phyloP scores from a whole-genome alignment of 2,329 filamentous ascomycete genomes.

The Blastomyces parvus region DNA sequence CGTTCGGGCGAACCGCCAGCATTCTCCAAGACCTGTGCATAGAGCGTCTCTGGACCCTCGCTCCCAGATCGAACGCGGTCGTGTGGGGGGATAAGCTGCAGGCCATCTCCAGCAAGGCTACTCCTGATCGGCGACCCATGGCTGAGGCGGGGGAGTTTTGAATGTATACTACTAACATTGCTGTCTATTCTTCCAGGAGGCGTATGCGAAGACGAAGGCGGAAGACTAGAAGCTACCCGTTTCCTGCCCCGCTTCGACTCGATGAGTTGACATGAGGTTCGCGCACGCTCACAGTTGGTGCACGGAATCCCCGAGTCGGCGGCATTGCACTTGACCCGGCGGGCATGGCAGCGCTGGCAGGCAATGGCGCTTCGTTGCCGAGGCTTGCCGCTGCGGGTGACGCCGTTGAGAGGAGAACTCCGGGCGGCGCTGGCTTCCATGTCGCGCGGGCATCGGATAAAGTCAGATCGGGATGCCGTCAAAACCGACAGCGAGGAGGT shows the following conservation, averaged over 20 bases:
- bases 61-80: neutral
- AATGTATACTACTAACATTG: neutral
- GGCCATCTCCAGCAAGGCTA: neutral
- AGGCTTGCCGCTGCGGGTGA: conserved; percentile 7
- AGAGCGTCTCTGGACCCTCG: conserved; percentile 7
- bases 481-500: neutral
- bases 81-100: neutral
- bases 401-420: neutral
- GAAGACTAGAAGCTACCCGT: neutral
- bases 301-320: conserved; percentile 5
- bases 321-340: conserved; percentile 5
- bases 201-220: neutral
- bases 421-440: neutral
- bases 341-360: conserved; percentile 4
- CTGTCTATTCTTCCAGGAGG: neutral
- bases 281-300: conserved; percentile 1
- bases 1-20: conserved; percentile 3
- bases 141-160: neutral
- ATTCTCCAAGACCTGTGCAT: conserved; percentile 7
- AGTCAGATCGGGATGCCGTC: neutral
- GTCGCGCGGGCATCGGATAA: conserved; percentile 1
- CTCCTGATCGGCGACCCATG: neutral
- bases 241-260: conserved; percentile 7
- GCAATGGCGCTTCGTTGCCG: conserved; percentile 7
- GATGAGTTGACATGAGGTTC: neutral